Evolutionary conservation across 805 yeast species (phyloP), one percentile per base, ranked within the genome.

Genomic region (Peterozyma toletana): DNA sequence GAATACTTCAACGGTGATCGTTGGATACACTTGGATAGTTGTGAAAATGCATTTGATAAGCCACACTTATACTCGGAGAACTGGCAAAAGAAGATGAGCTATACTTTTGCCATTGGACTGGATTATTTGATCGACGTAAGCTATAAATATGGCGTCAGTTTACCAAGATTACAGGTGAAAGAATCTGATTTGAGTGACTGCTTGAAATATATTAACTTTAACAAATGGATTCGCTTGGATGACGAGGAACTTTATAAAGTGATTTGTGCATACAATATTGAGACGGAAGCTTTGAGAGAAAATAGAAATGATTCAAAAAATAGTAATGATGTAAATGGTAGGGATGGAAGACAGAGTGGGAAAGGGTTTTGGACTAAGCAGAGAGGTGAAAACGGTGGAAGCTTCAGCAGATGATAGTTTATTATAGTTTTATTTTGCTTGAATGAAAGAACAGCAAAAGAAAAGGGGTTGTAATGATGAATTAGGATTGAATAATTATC

Each of bases 71-170:
- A 90, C 56, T 75, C 82, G 39, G 70, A 73, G 35, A 95, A 95
- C 37, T 90, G 98, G 97, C 95, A 91, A 30, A 91, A 91, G 63
- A 78, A 78, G 47, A 91, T 91, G 97, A 84, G 96, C 42, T 88
- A 86, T 62, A 84, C 80, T 2, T 65, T 91, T 44, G 96, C 87
- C 0, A 71, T 83, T 43, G 73, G 80, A 39, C 69, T 68, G 11
- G 68, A 68, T 35, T 88, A 88, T 33, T 68, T 81, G 1, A 59
- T 67, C 1, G 97, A 91, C 58, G 81, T 91, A 30, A 76, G 89
- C 18, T 58, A 60, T 10, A 75, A 87, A 48, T 90, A 91, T 52
- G 52, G 66, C 7, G 65, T 66, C 9, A 42, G 58, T 1, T 55
- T 79, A 10, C 77, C 80, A 0, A 62, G 88, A 44, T 60, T 65